Base-by-base conservation (phyloP, 768 basidiomycete genomes). In the Trametes villosa region DNA sequence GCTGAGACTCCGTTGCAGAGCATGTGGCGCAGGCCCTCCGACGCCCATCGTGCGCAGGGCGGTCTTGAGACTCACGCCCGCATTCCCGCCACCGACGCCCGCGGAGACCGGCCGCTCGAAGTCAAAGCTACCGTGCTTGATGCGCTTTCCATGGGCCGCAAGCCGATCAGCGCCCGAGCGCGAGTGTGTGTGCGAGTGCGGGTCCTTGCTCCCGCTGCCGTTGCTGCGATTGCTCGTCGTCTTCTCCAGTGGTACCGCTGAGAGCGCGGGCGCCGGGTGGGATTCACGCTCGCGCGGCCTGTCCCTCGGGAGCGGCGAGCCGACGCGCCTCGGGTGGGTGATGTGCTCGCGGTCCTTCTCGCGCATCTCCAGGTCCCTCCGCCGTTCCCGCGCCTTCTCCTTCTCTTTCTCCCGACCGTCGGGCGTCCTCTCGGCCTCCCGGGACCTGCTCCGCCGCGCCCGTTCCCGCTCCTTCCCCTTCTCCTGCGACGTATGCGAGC, bases 61-160 rank as follows among this genome's bases (percentile, higher is more conserved):
- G n/a, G 64, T 62, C 55, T 48, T 58, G 31, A 67, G 54, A 40
- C 53, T 65, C 46, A 64, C 38, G 38, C 60, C 61, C 29, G 45
- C 59, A 18, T 57, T 59, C 22, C 51, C 45, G 26, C 55, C 38
- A 13, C 42, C 17, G 29, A 49, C 52, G 53, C 57, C 57, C 46
- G 67, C 26, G 4, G 70, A 70, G 15, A 83, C 80, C 0, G 89
- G 88, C 34, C 88, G 78, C 72, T 91, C 89, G 65, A 91, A 90
- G 68, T 91, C 89, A 70, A 91, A 90, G 67, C 85, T 88, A 6
- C 88, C 88, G 63, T 88, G 87, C 68, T 88, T 87, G 41, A 77
- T 81, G 1, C 82, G 66, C 30, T 70, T 70, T n/a, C 61, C 41
- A 44, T 58, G 63, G 13, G 62, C 50, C 18, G 59, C 57, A 4